Percentiles rank a stretch among this genome's conserved stretches.
phyloP scores from a whole-genome alignment of 306 rosid species.

The Citrullus colocynthis region DNA sequence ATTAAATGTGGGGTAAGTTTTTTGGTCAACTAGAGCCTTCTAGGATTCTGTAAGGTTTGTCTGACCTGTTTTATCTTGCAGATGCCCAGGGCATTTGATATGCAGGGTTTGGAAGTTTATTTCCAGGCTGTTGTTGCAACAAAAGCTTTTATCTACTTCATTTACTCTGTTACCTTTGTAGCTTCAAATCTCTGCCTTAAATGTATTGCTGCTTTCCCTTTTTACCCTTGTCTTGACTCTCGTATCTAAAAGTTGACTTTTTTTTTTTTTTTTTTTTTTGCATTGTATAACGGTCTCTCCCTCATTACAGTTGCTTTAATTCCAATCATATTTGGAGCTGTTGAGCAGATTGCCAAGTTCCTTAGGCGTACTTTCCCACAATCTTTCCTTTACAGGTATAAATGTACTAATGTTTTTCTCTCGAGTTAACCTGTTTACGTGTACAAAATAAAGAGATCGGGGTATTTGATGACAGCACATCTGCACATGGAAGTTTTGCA shows the following conservation, averaged over 20 bases:
- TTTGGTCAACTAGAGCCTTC: neutral
- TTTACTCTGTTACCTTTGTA: constrained; percentile 64
- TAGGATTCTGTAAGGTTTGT: neutral
- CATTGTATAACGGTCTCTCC: constrained; percentile 15
- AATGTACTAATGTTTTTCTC: neutral
- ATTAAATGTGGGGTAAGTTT: constrained; percentile 52
- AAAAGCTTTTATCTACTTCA: constrained; percentile 73
- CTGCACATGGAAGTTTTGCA: neutral
- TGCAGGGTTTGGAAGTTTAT: constrained; percentile 73
- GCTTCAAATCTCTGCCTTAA: constrained; percentile 78
- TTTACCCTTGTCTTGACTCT: neutral
- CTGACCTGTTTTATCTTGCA: constrained; percentile 19
- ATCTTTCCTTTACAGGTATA: constrained; percentile 73
- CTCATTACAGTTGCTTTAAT: constrained; percentile 69
- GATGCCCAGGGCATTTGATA: constrained; percentile 81
- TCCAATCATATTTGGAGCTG: constrained; percentile 63
- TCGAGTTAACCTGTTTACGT: neutral
- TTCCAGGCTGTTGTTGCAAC: constrained; percentile 51
- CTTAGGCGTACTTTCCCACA: constrained; percentile 66
- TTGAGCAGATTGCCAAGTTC: constrained; percentile 81
- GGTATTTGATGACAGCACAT: neutral
- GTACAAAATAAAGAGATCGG: neutral
- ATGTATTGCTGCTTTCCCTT: constrained; percentile 20
- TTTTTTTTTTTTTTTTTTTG: neutral
- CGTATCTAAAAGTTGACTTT: neutral